phyloP scores from a whole-genome alignment of 1,139 yeast species.

The Lodderomyces oxycetoniae region DNA sequence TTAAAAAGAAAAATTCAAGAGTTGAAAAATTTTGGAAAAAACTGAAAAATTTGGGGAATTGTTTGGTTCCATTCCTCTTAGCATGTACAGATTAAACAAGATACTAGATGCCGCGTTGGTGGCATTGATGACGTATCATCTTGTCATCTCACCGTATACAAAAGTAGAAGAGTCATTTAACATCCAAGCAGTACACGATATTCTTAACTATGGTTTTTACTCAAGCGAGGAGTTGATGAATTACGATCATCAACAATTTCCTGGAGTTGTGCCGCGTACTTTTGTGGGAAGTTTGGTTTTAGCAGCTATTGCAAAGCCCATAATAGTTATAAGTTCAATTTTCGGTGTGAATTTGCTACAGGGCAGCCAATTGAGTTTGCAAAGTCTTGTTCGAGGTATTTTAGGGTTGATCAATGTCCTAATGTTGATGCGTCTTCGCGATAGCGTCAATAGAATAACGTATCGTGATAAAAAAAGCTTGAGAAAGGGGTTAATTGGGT shows the following conservation, averaged over 20 bases:
- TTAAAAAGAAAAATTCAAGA: no score
- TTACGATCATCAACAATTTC: slow-evolving; percentile 75
- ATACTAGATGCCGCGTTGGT: slow-evolving; percentile 22
- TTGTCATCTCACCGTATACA: slow-evolving; percentile 68
- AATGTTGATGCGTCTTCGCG: slow-evolving; percentile 25
- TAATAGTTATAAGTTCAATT: slow-evolving; percentile 22
- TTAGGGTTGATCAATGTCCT: slow-evolving; percentile 49
- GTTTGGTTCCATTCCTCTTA: no score
- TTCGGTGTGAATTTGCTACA: slow-evolving; percentile 13
- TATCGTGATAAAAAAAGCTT: slow-evolving; percentile 19
- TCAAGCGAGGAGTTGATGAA: slow-evolving; percentile 30
- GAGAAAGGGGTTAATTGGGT: slow-evolving; percentile 30
- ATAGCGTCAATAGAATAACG: slow-evolving; percentile 25
- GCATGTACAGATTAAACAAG: slow-evolving; percentile 19
- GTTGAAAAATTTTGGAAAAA: no score
- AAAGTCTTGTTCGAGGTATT: slow-evolving; percentile 46
- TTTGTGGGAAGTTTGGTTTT: slow-evolving; percentile 70
- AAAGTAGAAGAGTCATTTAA: slow-evolving; percentile 95
- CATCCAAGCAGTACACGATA: slow-evolving; percentile 84
- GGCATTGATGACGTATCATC: slow-evolving; percentile 39
- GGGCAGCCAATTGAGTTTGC: slow-evolving; percentile 38
- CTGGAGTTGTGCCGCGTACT: slow-evolving; percentile 88
- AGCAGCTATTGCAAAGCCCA: slow-evolving; percentile 32
- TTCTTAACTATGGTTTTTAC: slow-evolving; percentile 56
- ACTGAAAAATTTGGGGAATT: no score